phyloP scores from a whole-genome alignment of 2,329 filamentous ascomycete genomes.

The Aspergillus persii region DNA sequence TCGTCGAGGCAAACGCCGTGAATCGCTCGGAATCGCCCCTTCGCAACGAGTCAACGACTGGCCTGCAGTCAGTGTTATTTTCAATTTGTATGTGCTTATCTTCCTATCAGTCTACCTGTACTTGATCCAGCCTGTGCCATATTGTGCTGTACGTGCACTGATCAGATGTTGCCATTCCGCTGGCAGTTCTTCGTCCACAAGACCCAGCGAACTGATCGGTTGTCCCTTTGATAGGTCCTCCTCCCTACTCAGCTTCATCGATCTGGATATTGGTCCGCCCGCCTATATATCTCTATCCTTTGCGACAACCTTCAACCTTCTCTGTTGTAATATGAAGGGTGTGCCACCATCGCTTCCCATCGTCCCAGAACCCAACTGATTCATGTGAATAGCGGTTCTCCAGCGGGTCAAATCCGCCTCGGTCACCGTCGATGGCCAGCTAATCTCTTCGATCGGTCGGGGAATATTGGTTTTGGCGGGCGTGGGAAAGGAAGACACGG shows the following conservation, averaged over 20 bases:
- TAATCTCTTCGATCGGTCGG: conserved; percentile 87
- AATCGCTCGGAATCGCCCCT: not conserved
- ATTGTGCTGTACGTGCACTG: too few relatives aligned
- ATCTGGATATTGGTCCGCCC: not conserved
- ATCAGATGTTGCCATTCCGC: not conserved
- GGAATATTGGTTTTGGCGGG: conserved; percentile 90
- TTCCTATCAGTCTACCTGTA: not conserved
- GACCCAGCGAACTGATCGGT: not conserved
- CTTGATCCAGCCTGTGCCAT: too few relatives aligned
- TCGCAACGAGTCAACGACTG: not conserved
- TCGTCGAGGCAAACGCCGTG: not conserved
- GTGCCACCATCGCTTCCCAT: conserved; percentile 6
- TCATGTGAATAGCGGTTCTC: conserved; percentile 66
- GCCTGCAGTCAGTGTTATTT: not conserved
- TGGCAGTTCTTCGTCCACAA: not conserved
- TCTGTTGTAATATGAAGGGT: conserved; percentile 41
- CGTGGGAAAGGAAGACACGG: conserved; percentile 83
- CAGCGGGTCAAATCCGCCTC: conserved; percentile 94
- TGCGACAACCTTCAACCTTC: not conserved
- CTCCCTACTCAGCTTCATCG: not conserved
- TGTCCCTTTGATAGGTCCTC: not conserved
- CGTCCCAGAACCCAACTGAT: conserved; percentile 6
- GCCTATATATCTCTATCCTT: not conserved
- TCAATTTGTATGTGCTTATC: not conserved
- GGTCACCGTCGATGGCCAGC: conserved; percentile 86